Evolutionary conservation across 1,139 yeast species (phyloP), one percentile per base, ranked within the genome.

Genomic region (Arxiozyma bovina): DNA sequence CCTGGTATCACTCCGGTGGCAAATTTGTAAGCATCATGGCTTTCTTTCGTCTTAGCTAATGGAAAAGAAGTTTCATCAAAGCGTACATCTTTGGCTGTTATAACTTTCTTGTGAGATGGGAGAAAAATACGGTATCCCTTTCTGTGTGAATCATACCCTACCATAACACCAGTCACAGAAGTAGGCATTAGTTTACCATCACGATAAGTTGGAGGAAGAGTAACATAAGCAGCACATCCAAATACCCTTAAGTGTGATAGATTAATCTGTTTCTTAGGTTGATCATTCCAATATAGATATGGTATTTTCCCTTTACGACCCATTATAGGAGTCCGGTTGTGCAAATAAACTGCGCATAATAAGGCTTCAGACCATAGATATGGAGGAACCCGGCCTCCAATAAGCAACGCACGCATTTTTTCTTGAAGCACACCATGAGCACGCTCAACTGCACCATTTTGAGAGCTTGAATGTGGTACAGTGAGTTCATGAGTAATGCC

Each of bases 401-500:
- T 44, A n/a, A 18, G 21, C 12, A 44, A 21, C 17, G 23, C 15
- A n/a, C 47, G 47, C 52, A n/a, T n/a, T n/a, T n/a, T n/a, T n/a
- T n/a, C n/a, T n/a, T n/a, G n/a, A n/a, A n/a, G n/a, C n/a, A n/a
- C 15, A 20, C 55, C 48, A 46, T 55, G 56, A 3, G 58, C 56
- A 3, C 57, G 45, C 25, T 56, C 58, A 15, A 50, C 58, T 20
- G 48, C 54, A 21, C 58, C 58, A 25, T 58, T 58, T 51, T 55
- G 58, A 27, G 21, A 56, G 48, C 56, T 53, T 9, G 15, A 11
- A 40, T 58, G 46, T 1, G 59, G 55, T 7, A 55, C 54, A 8
- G 59, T 58, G 1, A 57, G 34, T 51, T 58, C 53, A 50, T 58
- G 58, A n/a, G 17, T 15, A 25, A 57, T 55, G 2, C 59, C 58